Conservation (phyloP, 2,329 filamentous ascomycete species). For the Diaporthe sp. region DNA sequence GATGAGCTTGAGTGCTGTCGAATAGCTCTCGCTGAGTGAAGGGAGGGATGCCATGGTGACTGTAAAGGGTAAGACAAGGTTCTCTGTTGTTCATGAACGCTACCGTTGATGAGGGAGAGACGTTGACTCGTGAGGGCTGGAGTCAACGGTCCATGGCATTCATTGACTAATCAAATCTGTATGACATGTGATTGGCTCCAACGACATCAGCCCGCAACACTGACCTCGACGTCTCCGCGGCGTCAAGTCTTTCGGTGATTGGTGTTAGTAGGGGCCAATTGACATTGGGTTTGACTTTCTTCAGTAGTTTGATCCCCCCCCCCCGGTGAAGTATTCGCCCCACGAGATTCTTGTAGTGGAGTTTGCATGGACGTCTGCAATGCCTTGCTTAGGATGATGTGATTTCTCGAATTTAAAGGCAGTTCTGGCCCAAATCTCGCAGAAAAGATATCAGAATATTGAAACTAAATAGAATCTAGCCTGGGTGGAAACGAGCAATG, state of each 20-base stretch:
- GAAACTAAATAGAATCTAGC: neutral
- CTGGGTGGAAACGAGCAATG: neutral
- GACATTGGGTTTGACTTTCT: neutral
- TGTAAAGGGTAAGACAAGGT: neutral
- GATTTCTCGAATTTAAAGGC: neutral
- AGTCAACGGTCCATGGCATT: neutral
- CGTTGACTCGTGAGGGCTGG: constrained; percentile 8
- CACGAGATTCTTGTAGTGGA: too few relatives aligned
- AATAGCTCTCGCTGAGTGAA: constrained; percentile 55
- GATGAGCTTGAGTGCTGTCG: constrained; percentile 73
- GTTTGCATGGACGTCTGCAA: neutral
- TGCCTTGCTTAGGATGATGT: neutral
- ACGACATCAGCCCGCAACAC: neutral
- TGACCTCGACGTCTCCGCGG: neutral
- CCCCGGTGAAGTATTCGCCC: too few relatives aligned
- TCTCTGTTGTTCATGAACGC: neutral
- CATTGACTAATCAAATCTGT: constrained; percentile 27
- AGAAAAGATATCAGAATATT: neutral
- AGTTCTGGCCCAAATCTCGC: neutral
- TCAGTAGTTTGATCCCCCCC: neutral
- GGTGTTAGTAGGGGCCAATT: neutral
- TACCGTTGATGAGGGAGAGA: neutral
- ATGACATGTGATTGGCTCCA: constrained; percentile 31
- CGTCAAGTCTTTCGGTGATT: neutral
- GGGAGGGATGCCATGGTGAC: constrained; percentile 45